Base-by-base conservation (phyloP, 2,329 filamentous ascomycete species). In the Colletotrichum costaricense region DNA sequence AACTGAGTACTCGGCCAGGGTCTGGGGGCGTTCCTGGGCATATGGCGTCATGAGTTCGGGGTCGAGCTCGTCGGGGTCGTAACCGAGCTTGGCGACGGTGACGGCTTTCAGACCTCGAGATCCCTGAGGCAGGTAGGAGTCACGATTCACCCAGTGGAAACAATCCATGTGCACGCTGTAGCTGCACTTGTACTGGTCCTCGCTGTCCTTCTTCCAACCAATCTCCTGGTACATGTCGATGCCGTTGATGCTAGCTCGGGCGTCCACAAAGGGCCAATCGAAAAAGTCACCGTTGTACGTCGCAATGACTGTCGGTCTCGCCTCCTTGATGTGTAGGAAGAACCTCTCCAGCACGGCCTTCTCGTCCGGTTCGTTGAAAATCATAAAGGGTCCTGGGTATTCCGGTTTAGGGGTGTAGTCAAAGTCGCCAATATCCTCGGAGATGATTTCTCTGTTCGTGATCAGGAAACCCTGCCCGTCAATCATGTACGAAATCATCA, bases 271-370 rank as follows among this genome's bases (percentile, higher is more conserved):
- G 0, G 97, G 96, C 97, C 97, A 99, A 92, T 99, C 97, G 92
- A 99, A 99, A 82, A 99, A 99, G 86, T 99, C 97, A 86, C 97
- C 97, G 94, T 99, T 99, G 88, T 99, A 99, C n/a, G 97, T 99
- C 46, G 97, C 96, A 81, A 99, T 99, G 69, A 99, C 96, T 0
- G 95, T 98, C 0, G 97, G 97, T 73, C 93, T 91, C 1, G 95
- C 95, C 81, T 98, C 95, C 79, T 99, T 98, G 83, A 99, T 93
- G 82, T 98, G 97, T 54, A 94, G 88, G 79, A 99, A 98, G 84
- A 99, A 99, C 19, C 97, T 89, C 80, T 98, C 96, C 26, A 99
- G 87, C 2, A 97, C 81, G 1, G 88, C 90, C 82, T 97, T 97
- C 83, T 99, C 97, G 79, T 98, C 93, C 1, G 95, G 94, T 81